Conservation (phyloP, 208 protist species). For the Hexamita inflata region DNA sequence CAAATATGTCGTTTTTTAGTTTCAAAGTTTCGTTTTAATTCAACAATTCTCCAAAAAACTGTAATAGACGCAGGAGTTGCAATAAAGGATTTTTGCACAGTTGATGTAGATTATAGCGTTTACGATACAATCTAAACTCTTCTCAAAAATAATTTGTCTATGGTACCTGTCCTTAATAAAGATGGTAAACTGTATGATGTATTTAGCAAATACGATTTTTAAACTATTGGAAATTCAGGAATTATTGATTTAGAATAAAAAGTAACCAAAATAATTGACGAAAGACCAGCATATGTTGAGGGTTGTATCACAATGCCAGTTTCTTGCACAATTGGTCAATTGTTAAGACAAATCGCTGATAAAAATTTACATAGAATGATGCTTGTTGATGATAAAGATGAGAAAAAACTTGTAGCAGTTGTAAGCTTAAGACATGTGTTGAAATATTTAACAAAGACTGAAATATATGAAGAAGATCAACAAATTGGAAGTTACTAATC, state of each 20-base stretch:
- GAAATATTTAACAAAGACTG: not conserved
- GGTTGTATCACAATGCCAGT: not conserved
- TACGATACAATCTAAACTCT: not conserved
- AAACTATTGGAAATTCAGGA: not conserved
- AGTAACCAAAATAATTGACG: not conserved
- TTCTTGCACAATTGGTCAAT: not conserved
- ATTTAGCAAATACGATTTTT: not conserved
- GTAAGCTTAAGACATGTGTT: not conserved
- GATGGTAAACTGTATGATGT: not conserved
- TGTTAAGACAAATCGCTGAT: not conserved
- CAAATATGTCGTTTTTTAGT: too few relatives aligned
- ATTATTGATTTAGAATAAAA: not conserved
- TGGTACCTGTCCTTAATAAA: not conserved
- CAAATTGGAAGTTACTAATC: too few relatives aligned
- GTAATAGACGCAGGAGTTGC: too few relatives aligned
- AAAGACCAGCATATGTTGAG: not conserved
- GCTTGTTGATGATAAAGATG: not conserved
- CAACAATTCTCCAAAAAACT: too few relatives aligned
- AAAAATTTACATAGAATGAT: not conserved
- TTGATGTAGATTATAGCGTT: too few relatives aligned
- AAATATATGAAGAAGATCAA: not conserved
- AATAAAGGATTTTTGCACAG: too few relatives aligned
- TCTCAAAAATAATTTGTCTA: not conserved
- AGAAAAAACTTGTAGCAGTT: not conserved
- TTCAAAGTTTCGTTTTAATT: too few relatives aligned